phyloP scores from a whole-genome alignment of 257 asterid species.

The Ophiorrhiza pumila region DNA sequence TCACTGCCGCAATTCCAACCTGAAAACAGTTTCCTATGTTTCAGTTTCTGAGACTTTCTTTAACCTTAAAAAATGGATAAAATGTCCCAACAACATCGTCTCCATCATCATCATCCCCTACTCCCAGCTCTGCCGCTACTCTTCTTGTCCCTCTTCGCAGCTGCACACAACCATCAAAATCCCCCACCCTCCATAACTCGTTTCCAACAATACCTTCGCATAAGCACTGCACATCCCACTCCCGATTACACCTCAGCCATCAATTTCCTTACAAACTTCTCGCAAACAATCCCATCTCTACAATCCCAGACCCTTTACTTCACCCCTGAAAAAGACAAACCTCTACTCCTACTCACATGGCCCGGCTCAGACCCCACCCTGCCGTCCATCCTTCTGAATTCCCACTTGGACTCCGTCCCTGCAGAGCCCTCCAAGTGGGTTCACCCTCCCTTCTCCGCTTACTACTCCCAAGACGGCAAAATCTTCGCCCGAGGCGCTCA shows the following conservation, averaged over 20 bases:
- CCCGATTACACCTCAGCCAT: conserved; percentile 32
- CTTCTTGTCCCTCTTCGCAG: neutral
- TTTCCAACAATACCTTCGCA: conserved; percentile 52
- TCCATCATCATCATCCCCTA: neutral
- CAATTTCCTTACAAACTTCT: conserved; percentile 16
- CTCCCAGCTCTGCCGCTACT: neutral
- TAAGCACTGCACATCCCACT: conserved; percentile 84
- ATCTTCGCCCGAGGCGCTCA: conserved; percentile 93
- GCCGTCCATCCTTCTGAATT: conserved; percentile 69
- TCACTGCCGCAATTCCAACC: too few relatives aligned
- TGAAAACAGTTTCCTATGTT: too few relatives aligned
- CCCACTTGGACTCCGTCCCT: conserved; percentile 94
- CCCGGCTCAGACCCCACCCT: conserved; percentile 77
- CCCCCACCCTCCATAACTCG: conserved; percentile 7
- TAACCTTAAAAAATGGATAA: too few relatives aligned
- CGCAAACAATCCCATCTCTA: conserved; percentile 53
- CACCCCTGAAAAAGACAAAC: conserved; percentile 47
- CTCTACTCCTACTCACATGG: conserved; percentile 70
- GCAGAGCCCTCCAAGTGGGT: conserved; percentile 81
- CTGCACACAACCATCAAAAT: neutral
- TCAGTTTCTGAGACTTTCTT: too few relatives aligned
- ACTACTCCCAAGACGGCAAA: conserved; percentile 47
- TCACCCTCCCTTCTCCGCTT: conserved; percentile 75
- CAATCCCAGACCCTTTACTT: conserved; percentile 27
- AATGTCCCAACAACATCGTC: conserved; percentile 2